Evolutionary conservation across 2,329 filamentous ascomycete genomes (phyloP).

Genomic region (Pseudonectria foliicola): DNA sequence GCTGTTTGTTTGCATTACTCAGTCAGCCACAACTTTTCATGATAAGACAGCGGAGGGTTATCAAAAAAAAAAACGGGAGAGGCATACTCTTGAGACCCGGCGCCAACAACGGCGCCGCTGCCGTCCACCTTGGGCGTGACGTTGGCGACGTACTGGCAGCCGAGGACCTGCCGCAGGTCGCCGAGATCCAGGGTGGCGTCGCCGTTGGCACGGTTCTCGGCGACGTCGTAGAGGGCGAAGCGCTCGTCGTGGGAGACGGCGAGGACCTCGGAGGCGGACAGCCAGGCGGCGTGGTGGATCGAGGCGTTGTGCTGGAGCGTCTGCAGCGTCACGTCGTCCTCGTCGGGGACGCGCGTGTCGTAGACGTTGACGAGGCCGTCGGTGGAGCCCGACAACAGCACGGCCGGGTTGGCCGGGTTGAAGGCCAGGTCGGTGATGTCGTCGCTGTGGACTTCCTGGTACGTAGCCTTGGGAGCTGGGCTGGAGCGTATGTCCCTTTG

Average conservation of each 20-base stretch:
- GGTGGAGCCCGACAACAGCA: slow-evolving; percentile 70
- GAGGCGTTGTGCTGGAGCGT: slow-evolving; percentile 73
- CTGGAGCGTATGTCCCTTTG: slow-evolving; percentile 51
- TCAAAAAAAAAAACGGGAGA: slow-evolving; percentile 24
- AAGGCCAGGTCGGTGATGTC: slow-evolving; percentile 55
- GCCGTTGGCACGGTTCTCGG: slow-evolving; percentile 55
- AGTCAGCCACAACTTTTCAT: neutral
- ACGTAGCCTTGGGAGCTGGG: slow-evolving; percentile 41
- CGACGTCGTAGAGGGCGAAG: slow-evolving; percentile 64
- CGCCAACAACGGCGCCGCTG: slow-evolving; percentile 53
- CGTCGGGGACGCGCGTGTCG: slow-evolving; percentile 61
- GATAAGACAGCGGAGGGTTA: slow-evolving; percentile 20
- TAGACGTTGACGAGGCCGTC: slow-evolving; percentile 75
- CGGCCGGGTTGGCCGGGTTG: slow-evolving; percentile 51
- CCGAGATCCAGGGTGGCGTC: slow-evolving; percentile 53
- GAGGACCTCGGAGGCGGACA: slow-evolving; percentile 57
- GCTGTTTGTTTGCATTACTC: slow-evolving; percentile 26
- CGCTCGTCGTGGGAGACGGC: slow-evolving; percentile 74
- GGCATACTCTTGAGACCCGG: slow-evolving; percentile 60
- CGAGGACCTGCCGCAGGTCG: slow-evolving; percentile 58
- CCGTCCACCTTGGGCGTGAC: slow-evolving; percentile 54
- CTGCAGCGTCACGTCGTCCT: slow-evolving; percentile 71
- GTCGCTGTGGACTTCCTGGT: slow-evolving; percentile 60
- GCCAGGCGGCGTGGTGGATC: slow-evolving; percentile 67
- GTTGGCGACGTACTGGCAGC: slow-evolving; percentile 68